phyloP scores from a whole-genome alignment of 2,329 filamentous ascomycete genomes.

The Pezicula radicicola region DNA sequence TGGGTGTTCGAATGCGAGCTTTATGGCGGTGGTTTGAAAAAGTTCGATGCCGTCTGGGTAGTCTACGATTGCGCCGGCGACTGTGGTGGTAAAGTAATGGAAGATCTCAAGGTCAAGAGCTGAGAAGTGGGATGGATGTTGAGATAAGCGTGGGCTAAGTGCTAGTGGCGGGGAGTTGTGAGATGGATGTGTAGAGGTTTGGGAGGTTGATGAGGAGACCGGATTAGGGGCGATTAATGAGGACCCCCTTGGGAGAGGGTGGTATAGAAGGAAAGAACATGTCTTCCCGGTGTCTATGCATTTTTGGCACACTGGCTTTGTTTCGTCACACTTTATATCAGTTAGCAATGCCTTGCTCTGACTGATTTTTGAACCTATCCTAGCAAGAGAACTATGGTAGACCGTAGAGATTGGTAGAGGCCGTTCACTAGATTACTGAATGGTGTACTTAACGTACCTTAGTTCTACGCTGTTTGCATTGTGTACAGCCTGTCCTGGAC shows the following conservation, averaged over 20 bases:
- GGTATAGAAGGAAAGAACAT: conserved; percentile 25
- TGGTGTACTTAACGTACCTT: neutral
- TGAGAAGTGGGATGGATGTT: conserved; percentile 9
- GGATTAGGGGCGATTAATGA: conserved; percentile 8
- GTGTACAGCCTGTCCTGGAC: neutral
- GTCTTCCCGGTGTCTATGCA: conserved; percentile 18
- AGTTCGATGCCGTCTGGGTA: conserved; percentile 9
- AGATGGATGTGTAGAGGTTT: neutral
- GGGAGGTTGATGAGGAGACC: neutral
- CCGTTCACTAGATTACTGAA: neutral
- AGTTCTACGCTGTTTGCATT: neutral
- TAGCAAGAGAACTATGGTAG: too few species aligned
- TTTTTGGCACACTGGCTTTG: conserved; percentile 23
- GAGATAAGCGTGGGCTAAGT: neutral
- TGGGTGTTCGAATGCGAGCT: conserved; percentile 20
- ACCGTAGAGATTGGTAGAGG: too few species aligned
- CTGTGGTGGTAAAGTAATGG: conserved; percentile 39
- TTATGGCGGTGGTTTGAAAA: conserved; percentile 19
- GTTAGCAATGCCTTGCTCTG: neutral
- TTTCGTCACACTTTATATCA: conserved; percentile 22
- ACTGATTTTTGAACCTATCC: too few species aligned
- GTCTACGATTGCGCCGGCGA: conserved; percentile 19
- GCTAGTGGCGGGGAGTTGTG: neutral
- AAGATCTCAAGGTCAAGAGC: conserved; percentile 38
- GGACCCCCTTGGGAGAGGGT: conserved; percentile 11